phyloP scores from a whole-genome alignment of 148 eudicot genomes.

The Beta vulgaris region DNA sequence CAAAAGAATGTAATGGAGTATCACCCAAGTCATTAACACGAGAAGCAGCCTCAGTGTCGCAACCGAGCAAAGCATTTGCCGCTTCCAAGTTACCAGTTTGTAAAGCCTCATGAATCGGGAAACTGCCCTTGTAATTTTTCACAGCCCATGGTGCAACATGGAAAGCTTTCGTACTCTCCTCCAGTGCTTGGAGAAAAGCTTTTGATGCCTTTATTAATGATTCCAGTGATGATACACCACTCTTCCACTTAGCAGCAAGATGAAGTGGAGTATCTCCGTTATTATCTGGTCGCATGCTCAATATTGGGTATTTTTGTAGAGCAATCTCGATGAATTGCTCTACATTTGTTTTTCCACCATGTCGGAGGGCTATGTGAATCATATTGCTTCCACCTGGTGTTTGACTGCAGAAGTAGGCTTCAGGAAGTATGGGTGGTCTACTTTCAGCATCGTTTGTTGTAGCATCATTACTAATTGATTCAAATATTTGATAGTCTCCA shows the following conservation, averaged over 20 bases:
- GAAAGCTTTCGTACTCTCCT: background rate
- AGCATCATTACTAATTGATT: no score
- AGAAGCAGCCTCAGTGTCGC: background rate
- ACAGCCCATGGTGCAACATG: background rate
- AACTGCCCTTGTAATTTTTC: background rate
- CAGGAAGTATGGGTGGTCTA: background rate
- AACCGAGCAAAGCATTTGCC: background rate
- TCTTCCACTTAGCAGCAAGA: conserved; percentile 15
- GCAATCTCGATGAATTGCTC: background rate
- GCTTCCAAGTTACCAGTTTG: background rate
- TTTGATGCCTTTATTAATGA: background rate
- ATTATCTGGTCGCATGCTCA: background rate
- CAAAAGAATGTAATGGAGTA: conserved; percentile 2
- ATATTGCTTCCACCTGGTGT: conserved; percentile 15
- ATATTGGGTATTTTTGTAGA: background rate
- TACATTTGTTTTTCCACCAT: background rate
- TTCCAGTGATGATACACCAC: background rate
- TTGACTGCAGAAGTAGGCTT: background rate
- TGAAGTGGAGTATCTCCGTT: conserved; percentile 21
- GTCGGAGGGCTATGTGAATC: conserved; percentile 11
- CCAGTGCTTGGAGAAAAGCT: no score
- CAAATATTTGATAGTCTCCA: background rate
- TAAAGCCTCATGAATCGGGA: conserved; percentile 12
- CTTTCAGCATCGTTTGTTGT: background rate
- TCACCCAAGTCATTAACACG: conserved; percentile 7